Evolutionary conservation across 2,329 filamentous ascomycete genomes (phyloP), one percentile per base, ranked within the genome.

Genomic region (Diaporthe vaccinii): DNA sequence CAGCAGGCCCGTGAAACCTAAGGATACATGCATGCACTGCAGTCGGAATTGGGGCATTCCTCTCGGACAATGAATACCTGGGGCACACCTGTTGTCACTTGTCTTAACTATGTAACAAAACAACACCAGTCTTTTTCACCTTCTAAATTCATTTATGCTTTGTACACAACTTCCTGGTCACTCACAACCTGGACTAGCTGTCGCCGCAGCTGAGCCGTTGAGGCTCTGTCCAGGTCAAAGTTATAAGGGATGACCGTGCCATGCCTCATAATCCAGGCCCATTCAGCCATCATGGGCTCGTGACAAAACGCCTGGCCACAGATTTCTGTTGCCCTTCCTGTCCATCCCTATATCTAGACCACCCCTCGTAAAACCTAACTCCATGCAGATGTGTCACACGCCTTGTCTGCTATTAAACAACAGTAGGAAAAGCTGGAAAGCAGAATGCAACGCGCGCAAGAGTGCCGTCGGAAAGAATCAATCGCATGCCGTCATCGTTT

Each of bases 111-210:
- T 53, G 28, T 49, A 74, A 57, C 68, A 74, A 53, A 72, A 62
- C 61, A 72, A 74, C 58, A 72, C 34, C 41, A 39, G 68, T 62
- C 41, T 73, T 57, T 58, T 59, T 59, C 41, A 15, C 58, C 53
- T 67, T 76, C 67, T 75, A 76, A 76, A 75, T 76, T 72, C 73
- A 76, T 72, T 39, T 76, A 73, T 76, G 72, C 68, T 75, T 69
- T 73, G 36, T 76, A 76, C 75, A 76, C 73, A 69, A 68, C 62
- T 51, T 76, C 59, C 61, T 67, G 46, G 55, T 67, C 65, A 51
- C 53, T 46, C 41, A 34, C 61, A 55, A 22, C 49, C 46, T 41
- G n/a, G 53, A 22, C 39, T 49, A 65, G 71, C 74, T n/a, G 25
- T 69, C 57, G 25, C 55, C 34, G 51, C 59, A 59, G 68, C 74